Evolutionary conservation across 768 basidiomycete species (phyloP).

Genomic region (Boletus sp.): DNA sequence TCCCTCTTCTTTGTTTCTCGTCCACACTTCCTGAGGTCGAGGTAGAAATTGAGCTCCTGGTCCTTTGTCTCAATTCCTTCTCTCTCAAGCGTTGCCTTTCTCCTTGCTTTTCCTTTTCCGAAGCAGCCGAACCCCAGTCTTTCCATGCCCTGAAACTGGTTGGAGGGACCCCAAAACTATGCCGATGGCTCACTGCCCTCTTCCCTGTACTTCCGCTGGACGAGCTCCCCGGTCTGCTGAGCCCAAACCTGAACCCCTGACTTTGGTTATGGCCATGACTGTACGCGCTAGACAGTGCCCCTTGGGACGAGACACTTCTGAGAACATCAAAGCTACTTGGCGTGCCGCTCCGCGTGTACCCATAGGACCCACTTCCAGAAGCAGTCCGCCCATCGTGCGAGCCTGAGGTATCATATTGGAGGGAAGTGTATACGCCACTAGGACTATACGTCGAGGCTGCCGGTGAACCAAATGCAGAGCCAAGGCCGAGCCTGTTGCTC

Average conservation of each 20-base stretch:
- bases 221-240: conserved; percentile 14
- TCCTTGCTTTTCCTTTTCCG: conserved; percentile 18
- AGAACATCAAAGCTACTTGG: conserved; percentile 28
- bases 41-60: conserved; percentile 13
- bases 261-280: conserved; percentile 16
- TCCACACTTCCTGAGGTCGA: conserved; percentile 20
- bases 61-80: conserved; percentile 12
- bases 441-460: conserved; percentile 21
- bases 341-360: conserved; percentile 24
- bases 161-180: conserved; percentile 25
- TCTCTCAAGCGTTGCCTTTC: conserved; percentile 13
- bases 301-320: conserved; percentile 33
- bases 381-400: conserved; percentile 18
- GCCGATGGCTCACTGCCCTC: conserved; percentile 7
- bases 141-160: conserved; percentile 29
- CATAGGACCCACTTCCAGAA: conserved; percentile 26
- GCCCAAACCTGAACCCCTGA: conserved; percentile 19
- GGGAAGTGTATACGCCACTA: conserved; percentile 3
- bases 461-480: conserved; percentile 33
- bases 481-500: conserved; percentile 17
- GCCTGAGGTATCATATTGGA: conserved; percentile 18
- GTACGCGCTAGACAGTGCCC: conserved; percentile 24
- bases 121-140: conserved; percentile 15
- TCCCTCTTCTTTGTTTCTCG: conserved; percentile 23
- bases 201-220: conserved; percentile 21